Conservation (phyloP, 495 filamentous ascomycete species). For the Penicillium atrosanguineum region DNA sequence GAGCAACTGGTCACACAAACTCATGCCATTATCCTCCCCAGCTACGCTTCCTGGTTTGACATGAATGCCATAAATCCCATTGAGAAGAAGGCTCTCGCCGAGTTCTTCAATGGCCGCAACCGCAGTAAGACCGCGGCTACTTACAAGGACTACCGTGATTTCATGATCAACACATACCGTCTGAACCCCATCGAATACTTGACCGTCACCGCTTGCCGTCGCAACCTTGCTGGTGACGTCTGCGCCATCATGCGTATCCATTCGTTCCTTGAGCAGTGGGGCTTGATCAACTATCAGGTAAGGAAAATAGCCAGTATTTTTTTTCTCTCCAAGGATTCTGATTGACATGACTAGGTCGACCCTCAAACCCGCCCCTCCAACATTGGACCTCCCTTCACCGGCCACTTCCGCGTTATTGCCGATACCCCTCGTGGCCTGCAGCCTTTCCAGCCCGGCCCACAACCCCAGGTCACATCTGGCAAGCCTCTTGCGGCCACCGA, state of each 20-base stretch:
- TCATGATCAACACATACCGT: slow-evolving; percentile 99
- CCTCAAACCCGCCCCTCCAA: slow-evolving; percentile 91
- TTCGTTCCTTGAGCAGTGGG: slow-evolving; percentile 98
- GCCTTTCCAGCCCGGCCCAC: slow-evolving; percentile 85
- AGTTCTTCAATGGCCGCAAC: slow-evolving; percentile 98
- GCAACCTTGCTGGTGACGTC: slow-evolving; percentile 95
- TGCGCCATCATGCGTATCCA: slow-evolving; percentile 99
- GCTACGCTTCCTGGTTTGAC: slow-evolving; percentile 97
- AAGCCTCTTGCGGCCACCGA: slow-evolving; percentile 70
- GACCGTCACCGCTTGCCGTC: slow-evolving; percentile 93
- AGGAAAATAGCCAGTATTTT: neutral
- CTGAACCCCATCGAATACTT: slow-evolving; percentile 94
- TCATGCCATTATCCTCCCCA: slow-evolving; percentile 90
- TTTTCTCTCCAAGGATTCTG: neutral
- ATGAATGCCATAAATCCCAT: slow-evolving; percentile 87
- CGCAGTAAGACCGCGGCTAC: slow-evolving; percentile 96
- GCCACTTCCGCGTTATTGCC: slow-evolving; percentile 91
- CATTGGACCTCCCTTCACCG: slow-evolving; percentile 94
- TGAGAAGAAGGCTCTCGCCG: slow-evolving; percentile 87
- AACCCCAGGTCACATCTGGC: slow-evolving; percentile 68
- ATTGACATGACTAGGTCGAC: slow-evolving; percentile 67
- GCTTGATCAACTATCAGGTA: slow-evolving; percentile 98
- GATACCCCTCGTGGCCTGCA: slow-evolving; percentile 95
- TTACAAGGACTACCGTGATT: slow-evolving; percentile 98
- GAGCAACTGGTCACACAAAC: slow-evolving; percentile 89